Evolutionary conservation across 2,329 filamentous ascomycete species (phyloP), one percentile per base, ranked within the genome.

Genomic region (Lizonia empirigonia): DNA sequence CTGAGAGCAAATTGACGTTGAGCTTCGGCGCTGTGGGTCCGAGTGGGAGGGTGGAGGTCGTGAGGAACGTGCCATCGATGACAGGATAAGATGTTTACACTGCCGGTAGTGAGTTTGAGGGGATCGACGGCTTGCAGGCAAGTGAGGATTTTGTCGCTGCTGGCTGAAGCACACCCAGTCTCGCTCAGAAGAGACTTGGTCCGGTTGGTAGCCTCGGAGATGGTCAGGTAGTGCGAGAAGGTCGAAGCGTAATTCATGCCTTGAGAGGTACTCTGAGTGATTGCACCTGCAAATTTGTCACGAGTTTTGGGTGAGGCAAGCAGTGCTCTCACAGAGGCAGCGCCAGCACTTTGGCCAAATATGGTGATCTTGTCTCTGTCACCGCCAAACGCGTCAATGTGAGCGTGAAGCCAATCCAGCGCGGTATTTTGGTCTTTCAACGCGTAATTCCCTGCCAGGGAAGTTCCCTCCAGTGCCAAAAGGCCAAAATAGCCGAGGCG

Each of bases 381-480:
- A 4, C 68, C 70, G n/a, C 70, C 70, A 37, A 73, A 73, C 15
- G 65, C 61, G 24, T 53, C 56, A 53, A 77, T 73, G 49, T 78
- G 70, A 38, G 67, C 65, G 15, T 67, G 71, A 1, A 82, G 71
- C 80, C 80, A 82, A 29, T 80, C 76, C 6, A 82, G 68, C 0
- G 78, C 80, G 19, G 74, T 74, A 41, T 79, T 76, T 57, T 80
- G 77, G 59, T 82, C 80, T 4, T 72, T 74, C 2, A 83, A 65
- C 5, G 78, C 78, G 42, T 76, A 80, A 48, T 82, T 82, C 22
- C 79, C 79, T 15, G 77, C 77, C 2, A 76, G 74, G 3, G 72
- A 64, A 13, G 77, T 75, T 54, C 80, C 67, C n/a, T 65, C 55
- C 7, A 73, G 37, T 22, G 70, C 64, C 5, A 74, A 60, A 49